These are phyloP conservation scores for Arabidopsis arenosa DNA, from an alignment of 345 rosid species.

Conservation along the genomic window DNA sequence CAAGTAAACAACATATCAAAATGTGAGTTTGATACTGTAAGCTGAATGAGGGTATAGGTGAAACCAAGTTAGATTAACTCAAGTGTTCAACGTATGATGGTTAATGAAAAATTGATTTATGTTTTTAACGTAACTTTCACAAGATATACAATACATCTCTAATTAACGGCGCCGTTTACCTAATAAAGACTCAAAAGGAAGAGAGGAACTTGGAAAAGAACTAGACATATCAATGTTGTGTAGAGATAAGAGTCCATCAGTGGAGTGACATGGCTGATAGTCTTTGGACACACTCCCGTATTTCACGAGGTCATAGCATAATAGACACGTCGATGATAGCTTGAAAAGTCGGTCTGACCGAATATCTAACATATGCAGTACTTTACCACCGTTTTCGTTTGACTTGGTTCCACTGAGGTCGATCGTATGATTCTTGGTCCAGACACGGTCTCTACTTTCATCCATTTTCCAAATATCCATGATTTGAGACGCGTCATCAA, in stretches of 20 bases:
- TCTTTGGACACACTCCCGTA: background rate
- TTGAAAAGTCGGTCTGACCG: background rate
- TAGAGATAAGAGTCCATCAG: conserved; percentile 7
- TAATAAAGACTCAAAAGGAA: background rate
- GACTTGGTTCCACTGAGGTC: background rate
- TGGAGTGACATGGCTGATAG: conserved; percentile 5
- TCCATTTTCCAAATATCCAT: conserved; percentile 18
- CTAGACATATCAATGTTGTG: background rate
- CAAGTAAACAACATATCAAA: too few species aligned
- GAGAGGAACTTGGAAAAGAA: background rate
- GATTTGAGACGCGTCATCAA: background rate
- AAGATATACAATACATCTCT: background rate
- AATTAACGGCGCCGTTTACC: background rate
- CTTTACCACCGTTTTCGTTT: background rate
- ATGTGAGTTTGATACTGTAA: too few species aligned
- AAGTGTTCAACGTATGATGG: background rate
- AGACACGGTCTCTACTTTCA: background rate
- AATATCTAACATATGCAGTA: background rate
- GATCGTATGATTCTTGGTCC: conserved; percentile 1
- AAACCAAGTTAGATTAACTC: too few species aligned
- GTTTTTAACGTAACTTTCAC: background rate
- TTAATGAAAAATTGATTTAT: too few species aligned
- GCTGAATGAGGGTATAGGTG: too few species aligned
- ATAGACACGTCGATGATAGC: background rate
- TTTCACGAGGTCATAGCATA: background rate